Evolutionary conservation across 257 asterid genomes (phyloP), one percentile per base, ranked within the genome.

Genomic region (Primulina tabacum): DNA sequence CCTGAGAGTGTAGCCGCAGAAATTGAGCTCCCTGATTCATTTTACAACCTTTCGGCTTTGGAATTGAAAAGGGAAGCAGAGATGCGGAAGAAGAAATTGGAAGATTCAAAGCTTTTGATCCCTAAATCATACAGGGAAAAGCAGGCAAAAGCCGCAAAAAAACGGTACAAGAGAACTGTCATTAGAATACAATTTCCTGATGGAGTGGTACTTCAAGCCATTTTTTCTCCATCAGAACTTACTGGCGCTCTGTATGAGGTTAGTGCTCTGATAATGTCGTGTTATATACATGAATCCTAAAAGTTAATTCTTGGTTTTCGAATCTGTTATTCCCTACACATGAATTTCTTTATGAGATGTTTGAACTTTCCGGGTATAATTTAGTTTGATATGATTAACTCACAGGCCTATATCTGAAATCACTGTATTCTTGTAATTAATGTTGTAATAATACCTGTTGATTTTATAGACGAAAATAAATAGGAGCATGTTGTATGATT

Each of bases 111-210:
- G 84, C 89, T 94, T 78, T 83, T 94, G 71, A 88, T 91, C 78
- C 99, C 97, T 40, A 94, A 81, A 83, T 94, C 99, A 2, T 89
- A 82, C 74, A 83, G 78, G 78, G 97, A 91, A 83, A 91, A 94
- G 78, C 90, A 86, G 83, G 96, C 97, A 60, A 79, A 89, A 81
- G 92, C 96, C 58, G 86, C 95, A 17, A 85, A 78, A 83, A 89
- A 76, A 69, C 82, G 79, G 85, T 87, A 89, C 74, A 79, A 72
- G 30, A 91, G 71, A 88, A 88, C 90, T 2, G 79, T 94, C 63
- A 84, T 94, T 62, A 79, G 99, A 65, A 58, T 89, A 60, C 97
- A 89, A 83, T 94, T 94, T 77, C 99, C 96, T 33, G 97, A 94
- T 75, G 96, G 95, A 61, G 90, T 89, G 62, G 90, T 91, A 64